Percentiles rank a stretch among this genome's conserved stretches.
phyloP scores from a whole-genome alignment of 1,284 basidiomycete species.

The Neonothopanus nambi region DNA sequence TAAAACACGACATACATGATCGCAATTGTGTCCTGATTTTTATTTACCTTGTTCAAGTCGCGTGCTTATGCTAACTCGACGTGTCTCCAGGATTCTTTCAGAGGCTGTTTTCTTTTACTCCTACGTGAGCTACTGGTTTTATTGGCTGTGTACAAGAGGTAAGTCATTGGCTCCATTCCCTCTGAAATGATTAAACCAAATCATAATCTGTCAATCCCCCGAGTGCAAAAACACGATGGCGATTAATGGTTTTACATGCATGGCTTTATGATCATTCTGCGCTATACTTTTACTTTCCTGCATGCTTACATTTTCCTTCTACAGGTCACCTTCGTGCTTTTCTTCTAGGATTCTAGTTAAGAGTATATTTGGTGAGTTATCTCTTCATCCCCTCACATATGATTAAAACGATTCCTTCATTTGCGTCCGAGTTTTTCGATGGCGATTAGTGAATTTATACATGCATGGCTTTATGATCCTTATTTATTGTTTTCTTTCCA shows the following conservation, averaged over 20 bases:
- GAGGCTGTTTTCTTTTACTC: neutral
- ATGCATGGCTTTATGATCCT: slow-evolving; percentile 26
- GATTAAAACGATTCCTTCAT: slow-evolving; percentile 21
- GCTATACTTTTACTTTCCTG: neutral
- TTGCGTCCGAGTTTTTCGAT: slow-evolving; percentile 21
- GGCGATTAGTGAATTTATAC: slow-evolving; percentile 19
- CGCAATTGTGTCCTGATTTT: slow-evolving; percentile 33
- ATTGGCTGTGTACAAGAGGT: neutral
- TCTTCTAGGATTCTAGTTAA: neutral
- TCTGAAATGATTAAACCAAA: slow-evolving; percentile 8
- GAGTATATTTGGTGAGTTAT: neutral
- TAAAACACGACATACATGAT: slow-evolving; percentile 39
- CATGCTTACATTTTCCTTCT: slow-evolving; percentile 14
- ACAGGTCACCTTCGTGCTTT: neutral
- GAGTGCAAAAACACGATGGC: slow-evolving; percentile 13
- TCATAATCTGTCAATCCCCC: slow-evolving; percentile 17
- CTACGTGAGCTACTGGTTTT: neutral
- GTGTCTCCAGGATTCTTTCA: too few relatives aligned
- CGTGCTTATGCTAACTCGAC: neutral
- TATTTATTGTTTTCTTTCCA: slow-evolving; percentile 9
- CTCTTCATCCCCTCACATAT: slow-evolving; percentile 10
- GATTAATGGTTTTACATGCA: slow-evolving; percentile 14
- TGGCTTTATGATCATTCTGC: slow-evolving; percentile 13
- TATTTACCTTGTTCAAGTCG: slow-evolving; percentile 11
- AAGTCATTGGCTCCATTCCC: neutral